Evolutionary conservation across 2,329 filamentous ascomycete genomes (phyloP), one percentile per base, ranked within the genome.

Genomic region (Xylaria sp.): DNA sequence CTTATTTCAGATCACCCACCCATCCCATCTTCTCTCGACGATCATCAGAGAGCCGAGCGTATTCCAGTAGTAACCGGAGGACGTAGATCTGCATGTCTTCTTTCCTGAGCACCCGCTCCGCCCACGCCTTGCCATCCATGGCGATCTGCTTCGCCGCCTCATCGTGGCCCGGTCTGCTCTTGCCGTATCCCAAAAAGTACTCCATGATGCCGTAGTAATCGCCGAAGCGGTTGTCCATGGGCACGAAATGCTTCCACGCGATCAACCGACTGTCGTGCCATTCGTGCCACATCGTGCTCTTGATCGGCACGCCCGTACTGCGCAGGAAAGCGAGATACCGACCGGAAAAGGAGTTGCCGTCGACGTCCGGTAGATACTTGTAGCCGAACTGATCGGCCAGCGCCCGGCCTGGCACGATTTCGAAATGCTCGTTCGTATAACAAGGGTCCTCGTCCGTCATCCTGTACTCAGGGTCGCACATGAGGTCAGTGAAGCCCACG

Each of bases 181-280:
- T 78, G 0, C 72, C 69, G 65, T 86, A 85, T 1, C 87, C 87
- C 3, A 90, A 69, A 67, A 92, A 91, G 69, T 90, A 92, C 59
- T 88, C 84, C 79, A 91, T 80, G 58, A 91, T 85, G 49, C 83
- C 85, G 62, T 86, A 92, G 67, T 89, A 81, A 66, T 92, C 90
- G 42, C 82, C 76, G 67, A 87, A 92, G 1, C 85, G 82, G 68
- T 83, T 89, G 70, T 92, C 88, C 81, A 93, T 86, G 13, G 90
- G 90, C 1, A 92, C 86, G 67, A 90, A 93, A 73, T 94, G 90
- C 68, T 85, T 84, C 90, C 90, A 94, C 0, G 88, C 80, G 1
- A 91, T 77, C 1, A 93, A 77, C 2, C 90, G 80, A 50, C 81
- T 82, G 70, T 92, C 89, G 69, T 92, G 90, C 90, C 90, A 94